phyloP scores from a whole-genome alignment of 2,329 filamentous ascomycete genomes.

The Fusarium sarcochroum region DNA sequence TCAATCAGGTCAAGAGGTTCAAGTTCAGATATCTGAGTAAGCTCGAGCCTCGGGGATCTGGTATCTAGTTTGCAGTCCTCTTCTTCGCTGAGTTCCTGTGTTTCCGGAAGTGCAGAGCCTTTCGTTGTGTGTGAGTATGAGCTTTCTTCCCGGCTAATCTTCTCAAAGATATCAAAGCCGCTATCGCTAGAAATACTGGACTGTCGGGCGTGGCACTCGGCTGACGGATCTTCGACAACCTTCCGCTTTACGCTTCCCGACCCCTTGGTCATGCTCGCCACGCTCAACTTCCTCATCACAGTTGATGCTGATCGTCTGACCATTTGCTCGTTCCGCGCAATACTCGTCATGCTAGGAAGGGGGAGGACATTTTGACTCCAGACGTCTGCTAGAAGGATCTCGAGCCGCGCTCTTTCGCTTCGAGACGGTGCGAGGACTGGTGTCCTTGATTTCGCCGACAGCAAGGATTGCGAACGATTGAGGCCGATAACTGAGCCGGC shows the following conservation, averaged over 20 bases:
- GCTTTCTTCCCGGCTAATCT: conserved; percentile 15
- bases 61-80: neutral
- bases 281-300: conserved; percentile 89
- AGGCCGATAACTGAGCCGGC: conserved; percentile 65
- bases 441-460: conserved; percentile 75
- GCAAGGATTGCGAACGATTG: conserved; percentile 83
- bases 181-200: conserved; percentile 35
- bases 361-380: conserved; percentile 88
- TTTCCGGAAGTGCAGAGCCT: conserved; percentile 25
- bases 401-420: conserved; percentile 82
- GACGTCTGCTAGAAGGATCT: conserved; percentile 80
- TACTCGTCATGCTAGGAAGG: conserved; percentile 82
- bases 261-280: conserved; percentile 82
- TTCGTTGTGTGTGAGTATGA: conserved; percentile 23
- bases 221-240: conserved; percentile 10
- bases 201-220: conserved; percentile 16
- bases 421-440: conserved; percentile 81
- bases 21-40: conserved; percentile 16
- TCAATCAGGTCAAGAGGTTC: conserved; percentile 20
- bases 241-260: conserved; percentile 67
- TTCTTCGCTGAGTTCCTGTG: conserved; percentile 14
- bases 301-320: conserved; percentile 85
- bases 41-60: conserved; percentile 15
- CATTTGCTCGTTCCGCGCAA: conserved; percentile 77
- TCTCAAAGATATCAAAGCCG: conserved; percentile 15